Evolutionary conservation across 75 land plant genomes (phyloP).

Genomic region (Cunninghamia lanceolata): DNA sequence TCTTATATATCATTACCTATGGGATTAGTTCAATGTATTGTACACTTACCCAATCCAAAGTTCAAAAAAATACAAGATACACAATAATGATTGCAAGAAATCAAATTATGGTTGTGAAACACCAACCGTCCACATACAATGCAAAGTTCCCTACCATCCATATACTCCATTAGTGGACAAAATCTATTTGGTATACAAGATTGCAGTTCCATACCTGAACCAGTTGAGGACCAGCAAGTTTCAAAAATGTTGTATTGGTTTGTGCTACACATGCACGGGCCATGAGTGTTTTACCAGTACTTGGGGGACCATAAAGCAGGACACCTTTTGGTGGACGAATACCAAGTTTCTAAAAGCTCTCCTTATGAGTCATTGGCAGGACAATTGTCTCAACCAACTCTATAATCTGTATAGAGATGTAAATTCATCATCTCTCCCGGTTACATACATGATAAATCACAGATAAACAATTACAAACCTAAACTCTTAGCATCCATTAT

Average conservation of each 20-base stretch:
- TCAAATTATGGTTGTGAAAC: neutral
- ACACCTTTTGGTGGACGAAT: conserved; percentile 97
- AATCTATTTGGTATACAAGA: neutral
- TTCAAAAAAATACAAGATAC: neutral
- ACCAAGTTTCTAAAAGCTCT: conserved; percentile 90
- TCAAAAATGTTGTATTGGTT: conserved; percentile 95
- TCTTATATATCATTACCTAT: neutral
- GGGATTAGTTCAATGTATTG: neutral
- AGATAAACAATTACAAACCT: neutral
- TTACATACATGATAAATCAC: neutral
- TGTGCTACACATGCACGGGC: conserved; percentile 99
- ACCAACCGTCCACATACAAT: neutral
- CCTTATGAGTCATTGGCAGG: conserved; percentile 99
- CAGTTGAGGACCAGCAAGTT: conserved; percentile 96
- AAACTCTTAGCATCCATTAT: neutral
- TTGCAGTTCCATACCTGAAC: conserved; percentile 67
- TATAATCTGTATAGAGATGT: conserved; percentile 63
- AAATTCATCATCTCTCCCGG: neutral
- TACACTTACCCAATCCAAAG: neutral
- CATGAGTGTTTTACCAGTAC: conserved; percentile 98
- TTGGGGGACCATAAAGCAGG: conserved; percentile 97
- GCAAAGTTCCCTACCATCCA: neutral
- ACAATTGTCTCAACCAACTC: conserved; percentile 99
- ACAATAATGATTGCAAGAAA: neutral
- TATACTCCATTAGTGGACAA: neutral